Base-by-base conservation (phyloP, 2,329 filamentous ascomycete genomes). In the Penicillium sp. region DNA sequence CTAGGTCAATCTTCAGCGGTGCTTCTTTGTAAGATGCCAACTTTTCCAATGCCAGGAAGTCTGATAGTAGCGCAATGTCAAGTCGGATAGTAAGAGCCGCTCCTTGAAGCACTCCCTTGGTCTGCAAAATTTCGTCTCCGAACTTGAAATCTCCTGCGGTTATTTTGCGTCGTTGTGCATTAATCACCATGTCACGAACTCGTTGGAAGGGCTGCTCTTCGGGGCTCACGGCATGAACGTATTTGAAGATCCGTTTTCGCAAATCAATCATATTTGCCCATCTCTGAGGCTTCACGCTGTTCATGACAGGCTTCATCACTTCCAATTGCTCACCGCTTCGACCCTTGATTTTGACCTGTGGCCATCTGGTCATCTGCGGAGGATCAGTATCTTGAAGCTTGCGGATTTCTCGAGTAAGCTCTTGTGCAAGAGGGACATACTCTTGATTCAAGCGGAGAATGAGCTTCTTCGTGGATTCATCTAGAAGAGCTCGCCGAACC, bases 391-490 rank as follows among this genome's bases (percentile, higher is more conserved):
- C 19, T 13, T 7, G 39, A 41, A 41, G 39, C 19, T 41, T 22
- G 19, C 19, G 39, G 10, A 22, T 41, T 22, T 55, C 54, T 21
- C 35, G 50, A 6, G 66, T 48, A 9, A 82, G 63, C 21, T 62
- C 56, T 1, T 73, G 58, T 1, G 74, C 73, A 8, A 86, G 72
- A 3, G 73, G 65, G 0, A 76, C 60, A 56, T 77, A 81, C 10
- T 73, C 64, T 7, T 59, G 63, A 8, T 82, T 80, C 0, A 82
- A 77, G 74, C 79, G 84, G 3, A 79, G 64, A n/a, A 87, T 80
- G 66, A 90, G 86, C 59, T 84, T 86, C 71, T 87, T 88, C 0
- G 84, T 85, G 0, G 82, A 77, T 66, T 88, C 83, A 53, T 90
- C 85, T 0, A 90, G 75, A 7, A 86, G 73, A 1, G 82, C 84